phyloP scores from a whole-genome alignment of 2,329 filamentous ascomycete genomes.

The Ascochyta rabiei region DNA sequence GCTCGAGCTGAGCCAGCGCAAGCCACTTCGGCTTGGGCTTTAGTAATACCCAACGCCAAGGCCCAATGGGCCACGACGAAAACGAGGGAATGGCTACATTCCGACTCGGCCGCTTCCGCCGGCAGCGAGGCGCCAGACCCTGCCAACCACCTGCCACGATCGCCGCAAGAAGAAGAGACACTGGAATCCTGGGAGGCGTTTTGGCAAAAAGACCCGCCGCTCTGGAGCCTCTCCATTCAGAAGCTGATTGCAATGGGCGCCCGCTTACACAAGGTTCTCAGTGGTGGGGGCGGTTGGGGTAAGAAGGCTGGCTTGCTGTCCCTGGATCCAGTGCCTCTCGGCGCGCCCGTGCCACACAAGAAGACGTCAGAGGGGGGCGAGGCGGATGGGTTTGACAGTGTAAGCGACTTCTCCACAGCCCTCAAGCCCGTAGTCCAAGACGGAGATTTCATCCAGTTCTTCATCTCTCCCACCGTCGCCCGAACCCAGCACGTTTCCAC shows the following conservation, averaged over 20 bases:
- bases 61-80: background rate
- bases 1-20: slow-evolving; percentile 48
- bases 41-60: slow-evolving; percentile 63
- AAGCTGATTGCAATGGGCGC: slow-evolving; percentile 38
- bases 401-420: slow-evolving; percentile 43
- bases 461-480: slow-evolving; percentile 26
- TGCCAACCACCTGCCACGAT: background rate
- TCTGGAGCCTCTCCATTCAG: slow-evolving; percentile 29
- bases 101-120: background rate
- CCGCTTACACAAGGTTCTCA: slow-evolving; percentile 63
- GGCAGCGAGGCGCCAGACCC: background rate
- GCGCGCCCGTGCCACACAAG: background rate
- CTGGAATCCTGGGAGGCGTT: background rate
- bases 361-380: slow-evolving; percentile 5
- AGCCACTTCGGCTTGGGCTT: slow-evolving; percentile 73
- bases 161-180: background rate
- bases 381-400: slow-evolving; percentile 21
- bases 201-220: slow-evolving; percentile 25
- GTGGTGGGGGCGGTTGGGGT: slow-evolving; percentile 85
- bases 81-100: background rate
- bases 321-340: slow-evolving; percentile 64
- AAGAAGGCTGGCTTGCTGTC: slow-evolving; percentile 78
- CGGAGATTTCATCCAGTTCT: slow-evolving; percentile 64
- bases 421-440: slow-evolving; percentile 64
- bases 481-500: background rate